Evolutionary conservation across 2,329 filamentous ascomycete species (phyloP), one percentile per base, ranked within the genome.

Genomic region (Penicillium glabrum): DNA sequence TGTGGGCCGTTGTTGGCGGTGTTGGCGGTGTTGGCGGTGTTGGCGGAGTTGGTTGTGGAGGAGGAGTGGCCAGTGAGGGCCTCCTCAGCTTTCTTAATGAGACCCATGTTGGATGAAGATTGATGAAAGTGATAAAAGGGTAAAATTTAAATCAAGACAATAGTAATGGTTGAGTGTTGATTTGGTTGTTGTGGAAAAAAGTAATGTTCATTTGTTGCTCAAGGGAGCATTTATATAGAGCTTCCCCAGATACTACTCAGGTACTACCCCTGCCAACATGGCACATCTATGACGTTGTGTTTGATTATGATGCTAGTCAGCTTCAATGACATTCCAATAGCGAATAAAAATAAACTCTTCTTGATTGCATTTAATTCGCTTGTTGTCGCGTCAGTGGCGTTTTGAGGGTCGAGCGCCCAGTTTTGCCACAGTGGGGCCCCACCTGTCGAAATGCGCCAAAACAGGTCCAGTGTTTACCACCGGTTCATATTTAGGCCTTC

Each of bases 21-120:
- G 23, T 24, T 24, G 23, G 23, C 23, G 13, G 48, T 49, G 24
- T n/a, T 33, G 35, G 5, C n/a, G 11, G 29, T n/a, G 39, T 23
- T 23, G 21, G 23, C 23, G 16, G 48, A 52, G 24, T n/a, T 33
- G 35, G 5, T 27, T 19, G 29, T n/a, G 39, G 24, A 41, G 29
- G 51, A 44, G 16, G 48, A 27, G 31, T 52, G 33, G 16, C 51
- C 51, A 23, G 41, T 49, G 27, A 54, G 10, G 39, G 11, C 31
- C 10, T 57, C 55, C 49, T 57, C 51, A 27, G 31, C 51, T 45
- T 54, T 57, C 2, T 31, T 29, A 6, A 54, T 2, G 23, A 54
- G 14, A 44, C 51, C 41, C 55, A 57, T 57, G 24, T 11, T 57
- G 41, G 14, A 53, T 26, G 5, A 21, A 29, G 11, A 23, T 35